Evolutionary conservation across 202 grass and related monocot genomes (phyloP), one percentile per base, ranked within the genome.

Genomic region (Schoenoplectus tabernaemontani): DNA sequence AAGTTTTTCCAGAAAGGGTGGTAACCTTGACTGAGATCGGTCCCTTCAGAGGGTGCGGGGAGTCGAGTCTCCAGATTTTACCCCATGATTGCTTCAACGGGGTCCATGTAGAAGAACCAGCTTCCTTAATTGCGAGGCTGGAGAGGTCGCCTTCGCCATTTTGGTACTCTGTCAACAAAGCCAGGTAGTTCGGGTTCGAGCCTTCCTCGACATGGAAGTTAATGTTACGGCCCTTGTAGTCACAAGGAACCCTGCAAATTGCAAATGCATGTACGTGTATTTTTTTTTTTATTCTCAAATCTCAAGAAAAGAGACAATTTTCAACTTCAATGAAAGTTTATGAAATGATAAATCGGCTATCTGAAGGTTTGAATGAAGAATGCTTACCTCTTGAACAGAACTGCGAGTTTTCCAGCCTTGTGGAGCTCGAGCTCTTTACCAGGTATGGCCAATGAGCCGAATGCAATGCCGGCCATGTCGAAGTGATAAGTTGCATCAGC

Each of bases 31-130:
- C 42, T 0, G 93, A 93, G 83, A 91, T 88, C 0, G 93, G 93
- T 0, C 53, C 85, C 20, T 78, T 33, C 22, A 93, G 77, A 7
- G 23, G 59, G 60, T 85, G 88, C 7, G 78, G 54, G 37, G 89
- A 51, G 77, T 93, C 88, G 4, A 80, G 50, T 50, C 87, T 44
- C 82, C 87, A 93, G 57, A 93, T 86, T 57, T 89, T 88, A 34
- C 93, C 93, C 93, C 93, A 97, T 0, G 91, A 97, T 46, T 85
- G 87, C 61, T 69, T 74, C 88, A 93, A 85, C 11, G 83, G 76
- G 34, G 75, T 87, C 93, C 93, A 97, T 3, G 38, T 39, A 4
- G 91, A 86, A 59, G 67, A 70, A 53, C 62, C 80, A 0, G 43
- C 43, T 86, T 96, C 86, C 88, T 85, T 85, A 8, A 96, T 19